Conservation (phyloP, 208 protist genomes). For the Crithidia sp. region DNA sequence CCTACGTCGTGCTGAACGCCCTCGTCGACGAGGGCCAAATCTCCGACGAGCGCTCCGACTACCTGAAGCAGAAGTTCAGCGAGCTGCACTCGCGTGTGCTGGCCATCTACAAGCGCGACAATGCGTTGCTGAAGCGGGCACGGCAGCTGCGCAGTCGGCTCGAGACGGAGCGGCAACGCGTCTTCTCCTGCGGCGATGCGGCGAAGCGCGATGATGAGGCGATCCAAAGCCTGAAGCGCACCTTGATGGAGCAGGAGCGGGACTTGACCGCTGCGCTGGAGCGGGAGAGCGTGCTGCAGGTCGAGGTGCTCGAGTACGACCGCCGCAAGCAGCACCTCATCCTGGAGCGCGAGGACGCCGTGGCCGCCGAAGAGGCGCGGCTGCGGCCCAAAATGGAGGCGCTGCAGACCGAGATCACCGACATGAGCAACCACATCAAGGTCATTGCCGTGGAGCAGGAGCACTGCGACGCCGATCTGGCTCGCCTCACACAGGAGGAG, state of each 20-base stretch:
- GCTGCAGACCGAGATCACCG: slow-evolving; percentile 69
- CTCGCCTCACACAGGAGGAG: slow-evolving; percentile 60
- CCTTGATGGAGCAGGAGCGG: slow-evolving; percentile 71
- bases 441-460: slow-evolving; percentile 52
- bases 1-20: slow-evolving; percentile 75
- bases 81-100: slow-evolving; percentile 89
- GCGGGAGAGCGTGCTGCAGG: slow-evolving; percentile 90
- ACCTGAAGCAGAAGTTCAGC: slow-evolving; percentile 87
- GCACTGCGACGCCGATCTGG: slow-evolving; percentile 44
- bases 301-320: slow-evolving; percentile 92
- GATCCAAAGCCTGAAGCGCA: slow-evolving; percentile 84
- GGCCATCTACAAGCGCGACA: slow-evolving; percentile 90
- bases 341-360: slow-evolving; percentile 87
- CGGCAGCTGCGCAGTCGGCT: slow-evolving; percentile 85
- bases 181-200: slow-evolving; percentile 65
- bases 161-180: slow-evolving; percentile 74
- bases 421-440: slow-evolving; percentile 84
- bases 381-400: slow-evolving; percentile 84
- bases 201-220: slow-evolving; percentile 85
- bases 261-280: slow-evolving; percentile 84
- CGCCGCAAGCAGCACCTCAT: slow-evolving; percentile 87
- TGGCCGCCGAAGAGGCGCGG: slow-evolving; percentile 89
- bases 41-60: slow-evolving; percentile 82
- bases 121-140: slow-evolving; percentile 85
- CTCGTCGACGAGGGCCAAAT: slow-evolving; percentile 91